These are phyloP conservation scores for Verbascum thapsus DNA, from an alignment of 257 asterid genomes.

Conservation along the genomic window DNA sequence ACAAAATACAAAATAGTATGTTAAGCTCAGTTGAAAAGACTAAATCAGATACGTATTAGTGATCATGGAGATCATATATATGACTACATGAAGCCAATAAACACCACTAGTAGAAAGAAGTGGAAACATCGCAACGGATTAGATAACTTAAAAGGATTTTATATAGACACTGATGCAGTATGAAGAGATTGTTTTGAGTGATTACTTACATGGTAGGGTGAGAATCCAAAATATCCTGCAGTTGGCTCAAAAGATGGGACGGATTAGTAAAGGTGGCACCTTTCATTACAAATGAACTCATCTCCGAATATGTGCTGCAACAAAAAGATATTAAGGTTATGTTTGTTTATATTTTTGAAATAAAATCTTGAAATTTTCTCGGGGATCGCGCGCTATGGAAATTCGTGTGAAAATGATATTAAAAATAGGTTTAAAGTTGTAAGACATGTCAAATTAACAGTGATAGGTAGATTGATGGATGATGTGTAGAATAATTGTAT, in stretches of 20 bases:
- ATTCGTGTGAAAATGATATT: too few relatives aligned
- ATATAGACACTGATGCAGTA: not conserved
- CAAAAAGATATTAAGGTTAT: slow-evolving; percentile 24
- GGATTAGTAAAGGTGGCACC: slow-evolving; percentile 25
- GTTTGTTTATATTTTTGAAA: too few relatives aligned
- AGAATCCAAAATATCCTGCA: slow-evolving; percentile 62
- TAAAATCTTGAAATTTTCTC: too few relatives aligned
- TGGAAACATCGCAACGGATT: not conserved
- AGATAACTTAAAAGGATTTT: not conserved
- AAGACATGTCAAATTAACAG: too few relatives aligned
- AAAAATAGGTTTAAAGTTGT: too few relatives aligned
- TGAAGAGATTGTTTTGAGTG: not conserved
- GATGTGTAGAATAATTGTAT: too few relatives aligned
- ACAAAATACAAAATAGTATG: not conserved
- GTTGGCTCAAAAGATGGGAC: slow-evolving; percentile 50
- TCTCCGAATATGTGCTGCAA: slow-evolving; percentile 82
- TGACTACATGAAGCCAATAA: slow-evolving; percentile 8
- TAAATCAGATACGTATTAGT: slow-evolving; percentile 7
- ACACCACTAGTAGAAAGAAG: slow-evolving; percentile 6
- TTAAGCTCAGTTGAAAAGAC: not conserved
- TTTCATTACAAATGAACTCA: slow-evolving; percentile 54
- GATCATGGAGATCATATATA: not conserved
- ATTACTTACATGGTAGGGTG: slow-evolving; percentile 64
- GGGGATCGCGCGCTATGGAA: too few relatives aligned
- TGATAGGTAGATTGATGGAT: too few relatives aligned